A percentile compares a stretch with the other conserved stretches of the same genome.
Conservation (phyloP, 768 basidiomycete species). For the Hericium coralloides region DNA sequence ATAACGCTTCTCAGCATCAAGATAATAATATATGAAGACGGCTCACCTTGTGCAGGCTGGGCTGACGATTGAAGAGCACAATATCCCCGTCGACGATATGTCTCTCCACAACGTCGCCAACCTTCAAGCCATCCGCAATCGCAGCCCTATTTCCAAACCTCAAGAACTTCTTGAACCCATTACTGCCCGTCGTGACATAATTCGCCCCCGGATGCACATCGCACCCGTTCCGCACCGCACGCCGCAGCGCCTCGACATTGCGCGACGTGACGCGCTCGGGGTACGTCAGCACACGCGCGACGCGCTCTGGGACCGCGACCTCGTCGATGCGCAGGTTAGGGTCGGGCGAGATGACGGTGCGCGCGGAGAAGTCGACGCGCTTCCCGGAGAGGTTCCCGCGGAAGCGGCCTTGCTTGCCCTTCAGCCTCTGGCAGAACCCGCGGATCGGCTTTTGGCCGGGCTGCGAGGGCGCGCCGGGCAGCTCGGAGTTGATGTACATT, state of each 20-base stretch:
- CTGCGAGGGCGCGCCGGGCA: slow-evolving; percentile 85
- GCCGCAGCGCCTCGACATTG: slow-evolving; percentile 70
- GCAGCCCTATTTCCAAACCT: slow-evolving; percentile 77
- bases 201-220: slow-evolving; percentile 95
- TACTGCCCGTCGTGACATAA: slow-evolving; percentile 76
- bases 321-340: slow-evolving; percentile 97
- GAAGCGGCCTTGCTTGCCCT: slow-evolving; percentile 98
- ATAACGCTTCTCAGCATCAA: background rate
- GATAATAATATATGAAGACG: slow-evolving; percentile 1
- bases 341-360: slow-evolving; percentile 98
- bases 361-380: slow-evolving; percentile 96
- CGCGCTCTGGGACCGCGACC: slow-evolving; percentile 93
- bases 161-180: slow-evolving; percentile 77
- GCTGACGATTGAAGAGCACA: slow-evolving; percentile 96
- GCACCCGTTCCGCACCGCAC: slow-evolving; percentile 80
- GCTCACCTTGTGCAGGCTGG: slow-evolving; percentile 87
- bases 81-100: slow-evolving; percentile 95
- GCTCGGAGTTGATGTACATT: slow-evolving; percentile 96
- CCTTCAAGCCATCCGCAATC: slow-evolving; percentile 71
- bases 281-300: slow-evolving; percentile 91
- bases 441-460: slow-evolving; percentile 90
- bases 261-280: slow-evolving; percentile 91
- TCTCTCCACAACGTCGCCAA: slow-evolving; percentile 92
- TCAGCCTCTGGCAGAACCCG: slow-evolving; percentile 94
- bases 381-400: slow-evolving; percentile 98